Evolutionary conservation across 2,329 filamentous ascomycete species (phyloP).

Genomic region (Teratosphaeria destructans): DNA sequence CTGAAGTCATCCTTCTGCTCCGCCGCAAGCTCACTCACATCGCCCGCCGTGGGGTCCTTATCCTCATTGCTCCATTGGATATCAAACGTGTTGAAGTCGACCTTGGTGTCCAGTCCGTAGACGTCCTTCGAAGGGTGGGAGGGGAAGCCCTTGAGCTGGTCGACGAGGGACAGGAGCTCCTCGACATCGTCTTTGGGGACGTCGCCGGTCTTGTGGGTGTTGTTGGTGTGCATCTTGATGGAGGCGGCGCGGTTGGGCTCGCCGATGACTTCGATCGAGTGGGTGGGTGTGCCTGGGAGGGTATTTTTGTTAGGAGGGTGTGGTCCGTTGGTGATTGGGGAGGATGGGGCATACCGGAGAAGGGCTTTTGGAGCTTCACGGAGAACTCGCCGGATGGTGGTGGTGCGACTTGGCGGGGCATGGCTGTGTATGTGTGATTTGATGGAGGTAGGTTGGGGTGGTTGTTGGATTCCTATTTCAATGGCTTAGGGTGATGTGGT

Average conservation of each 20-base stretch:
- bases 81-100: slow-evolving; percentile 33
- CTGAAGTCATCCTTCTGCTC: slow-evolving; percentile 36
- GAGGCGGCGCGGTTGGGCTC: slow-evolving; percentile 31
- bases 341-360: slow-evolving; percentile 16
- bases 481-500: background rate
- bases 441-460: slow-evolving; percentile 2
- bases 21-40: slow-evolving; percentile 24
- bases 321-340: background rate
- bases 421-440: slow-evolving; percentile 2
- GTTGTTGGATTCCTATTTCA: background rate
- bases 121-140: slow-evolving; percentile 29
- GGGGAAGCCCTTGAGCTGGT: slow-evolving; percentile 31
- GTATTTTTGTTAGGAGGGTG: background rate
- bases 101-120: slow-evolving; percentile 28
- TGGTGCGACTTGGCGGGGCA: slow-evolving; percentile 27
- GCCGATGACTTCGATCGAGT: slow-evolving; percentile 31
- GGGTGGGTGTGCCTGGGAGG: slow-evolving; percentile 19
- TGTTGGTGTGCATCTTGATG: slow-evolving; percentile 23
- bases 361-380: slow-evolving; percentile 24
- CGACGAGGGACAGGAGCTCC: slow-evolving; percentile 30
- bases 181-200: slow-evolving; percentile 32
- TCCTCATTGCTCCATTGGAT: slow-evolving; percentile 34
- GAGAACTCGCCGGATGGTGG: slow-evolving; percentile 28
- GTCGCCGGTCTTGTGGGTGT: slow-evolving; percentile 30
- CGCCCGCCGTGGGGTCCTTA: slow-evolving; percentile 25